Base-by-base conservation (phyloP, 2,329 filamentous ascomycete genomes). In the Ceratocystis colombiana region DNA sequence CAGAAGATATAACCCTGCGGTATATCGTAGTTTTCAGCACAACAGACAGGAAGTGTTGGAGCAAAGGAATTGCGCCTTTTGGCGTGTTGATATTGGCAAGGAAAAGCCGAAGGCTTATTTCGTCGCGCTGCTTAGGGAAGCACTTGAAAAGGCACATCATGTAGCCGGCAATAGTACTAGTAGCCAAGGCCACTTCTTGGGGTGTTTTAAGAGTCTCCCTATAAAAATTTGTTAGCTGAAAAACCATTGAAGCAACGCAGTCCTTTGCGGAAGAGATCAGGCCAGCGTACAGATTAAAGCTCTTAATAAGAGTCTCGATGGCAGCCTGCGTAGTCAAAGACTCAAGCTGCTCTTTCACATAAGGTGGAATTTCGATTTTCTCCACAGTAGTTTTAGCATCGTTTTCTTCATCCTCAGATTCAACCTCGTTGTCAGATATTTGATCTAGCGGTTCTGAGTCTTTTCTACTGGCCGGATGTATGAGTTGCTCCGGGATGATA, bases 61-160 rank as follows among this genome's bases (percentile, higher is more conserved):
- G 85, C 0, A 88, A 85, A 0, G 89, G 88, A 7, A 86, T 20
- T 8, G 72, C 68, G 72, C 77, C 68, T 67, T 68, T 76, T 70
- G 71, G 74, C 64, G 72, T 76, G 1, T 80, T 76, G 3, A 88
- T 79, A 55, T 88, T 84, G 0, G 90, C 89, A 50, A 94, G 80
- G 72, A 94, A 97, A 0, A 97, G 79, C 77, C 90, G 93, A 90
- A 97, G 96, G 25, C 92, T 87, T 68, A 96, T 95, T 68, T 96
- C 91, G 72, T 96, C 92, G 2, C 86, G 87, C 68, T 85, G 82
- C 5, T 81, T 78, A 7, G 93, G 91, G 70, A 97, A 97, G 71
- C 91, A 92, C 67, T 89, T 84, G 3, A 97, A 78, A 2, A 99
- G 77, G 0, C 89, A 92, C 48, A 97, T 79, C 2, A 91, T 90